Conservation (phyloP, 768 basidiomycete species). For the Hericium erinaceus region DNA sequence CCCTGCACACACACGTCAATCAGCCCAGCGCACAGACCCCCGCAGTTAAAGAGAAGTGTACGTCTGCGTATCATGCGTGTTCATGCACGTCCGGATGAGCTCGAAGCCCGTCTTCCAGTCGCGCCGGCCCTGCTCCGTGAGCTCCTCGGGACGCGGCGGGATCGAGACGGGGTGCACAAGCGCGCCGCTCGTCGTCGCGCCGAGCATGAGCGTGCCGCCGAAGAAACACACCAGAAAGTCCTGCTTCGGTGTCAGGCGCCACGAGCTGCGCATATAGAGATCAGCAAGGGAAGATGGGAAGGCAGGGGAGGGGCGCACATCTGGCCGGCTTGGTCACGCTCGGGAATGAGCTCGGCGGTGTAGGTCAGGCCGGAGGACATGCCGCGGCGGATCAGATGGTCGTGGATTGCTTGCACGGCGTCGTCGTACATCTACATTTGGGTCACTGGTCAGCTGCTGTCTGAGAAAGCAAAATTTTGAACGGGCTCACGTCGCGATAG, state of each 20-base stretch:
- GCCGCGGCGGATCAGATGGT: constrained; percentile 61
- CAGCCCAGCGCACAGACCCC: background rate
- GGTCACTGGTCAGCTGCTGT: background rate
- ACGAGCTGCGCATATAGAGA: constrained; percentile 34
- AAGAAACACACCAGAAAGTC: constrained; percentile 96
- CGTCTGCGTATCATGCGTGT: constrained; percentile 78
- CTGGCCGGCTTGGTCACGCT: constrained; percentile 24
- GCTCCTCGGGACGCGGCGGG: constrained; percentile 54
- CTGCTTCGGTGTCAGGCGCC: constrained; percentile 79
- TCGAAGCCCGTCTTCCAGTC: constrained; percentile 80
- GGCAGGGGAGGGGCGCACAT: constrained; percentile 22
- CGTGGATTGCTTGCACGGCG: constrained; percentile 75
- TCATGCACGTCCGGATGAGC: constrained; percentile 82
- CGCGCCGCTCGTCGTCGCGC: constrained; percentile 64
- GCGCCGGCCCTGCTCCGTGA: constrained; percentile 52
- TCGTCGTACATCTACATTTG: constrained; percentile 76
- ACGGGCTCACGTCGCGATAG: constrained; percentile 57
- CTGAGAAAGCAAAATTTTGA: background rate
- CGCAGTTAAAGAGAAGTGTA: constrained; percentile 27
- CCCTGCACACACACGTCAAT: constrained; percentile 32
- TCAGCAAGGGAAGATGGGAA: background rate
- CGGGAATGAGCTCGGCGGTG: constrained; percentile 75
- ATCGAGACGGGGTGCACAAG: constrained; percentile 44
- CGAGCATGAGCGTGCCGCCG: constrained; percentile 85
- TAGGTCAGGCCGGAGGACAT: constrained; percentile 52